A percentile compares a stretch with the other conserved stretches of the same genome.
Evolutionary conservation across 1,139 yeast genomes (phyloP).

Genomic region (Candida labiduridarum): DNA sequence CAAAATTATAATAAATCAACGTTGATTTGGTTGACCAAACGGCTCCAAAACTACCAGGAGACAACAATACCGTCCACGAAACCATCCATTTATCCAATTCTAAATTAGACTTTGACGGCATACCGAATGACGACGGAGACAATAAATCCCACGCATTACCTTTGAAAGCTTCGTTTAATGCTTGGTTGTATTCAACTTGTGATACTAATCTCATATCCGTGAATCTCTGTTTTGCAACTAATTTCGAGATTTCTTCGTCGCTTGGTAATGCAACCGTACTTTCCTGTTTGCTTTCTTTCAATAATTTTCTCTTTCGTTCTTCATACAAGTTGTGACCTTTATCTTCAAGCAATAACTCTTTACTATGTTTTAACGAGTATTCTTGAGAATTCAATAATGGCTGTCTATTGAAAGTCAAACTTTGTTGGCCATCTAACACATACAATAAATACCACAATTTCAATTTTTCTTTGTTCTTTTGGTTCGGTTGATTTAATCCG

Average conservation of each 20-base stretch:
- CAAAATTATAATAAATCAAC: constrained; percentile 70
- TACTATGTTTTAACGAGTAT: constrained; percentile 42
- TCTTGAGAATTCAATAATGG: constrained; percentile 55
- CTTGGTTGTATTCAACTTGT: constrained; percentile 73
- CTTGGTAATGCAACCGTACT: neutral
- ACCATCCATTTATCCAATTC: constrained; percentile 81
- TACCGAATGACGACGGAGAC: constrained; percentile 62
- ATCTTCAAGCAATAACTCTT: constrained; percentile 29
- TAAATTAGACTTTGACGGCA: constrained; percentile 67
- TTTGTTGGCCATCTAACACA: constrained; percentile 70
- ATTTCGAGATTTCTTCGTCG: constrained; percentile 12
- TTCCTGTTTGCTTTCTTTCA: constrained; percentile 5
- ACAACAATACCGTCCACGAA: constrained; percentile 71
- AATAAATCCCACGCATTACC: constrained; percentile 67
- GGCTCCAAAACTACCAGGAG: constrained; percentile 60
- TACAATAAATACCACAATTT: constrained; percentile 71
- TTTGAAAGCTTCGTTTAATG: constrained; percentile 58
- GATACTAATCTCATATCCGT: constrained; percentile 67
- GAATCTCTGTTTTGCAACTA: constrained; percentile 20
- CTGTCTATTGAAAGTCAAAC: constrained; percentile 60
- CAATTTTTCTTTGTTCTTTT: constrained; percentile 44
- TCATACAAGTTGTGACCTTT: constrained; percentile 6
- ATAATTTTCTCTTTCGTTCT: constrained; percentile 2
- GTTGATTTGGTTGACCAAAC: constrained; percentile 76
- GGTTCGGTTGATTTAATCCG: constrained; percentile 45